Evolutionary conservation across 805 yeast genomes (phyloP).

Genomic region (Torulaspora quercuum): DNA sequence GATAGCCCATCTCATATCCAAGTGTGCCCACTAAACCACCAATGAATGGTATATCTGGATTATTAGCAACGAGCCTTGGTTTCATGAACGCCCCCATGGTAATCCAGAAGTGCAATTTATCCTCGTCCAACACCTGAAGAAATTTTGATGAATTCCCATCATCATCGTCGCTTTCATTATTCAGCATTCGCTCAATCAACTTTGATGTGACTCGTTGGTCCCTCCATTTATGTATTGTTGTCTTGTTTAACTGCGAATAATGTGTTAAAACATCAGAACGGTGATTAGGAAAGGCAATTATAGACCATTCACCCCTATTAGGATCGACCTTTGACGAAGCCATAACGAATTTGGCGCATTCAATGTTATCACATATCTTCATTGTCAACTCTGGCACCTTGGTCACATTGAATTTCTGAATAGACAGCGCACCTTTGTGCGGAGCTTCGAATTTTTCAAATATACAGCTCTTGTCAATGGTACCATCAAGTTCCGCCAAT

Average conservation of each 20-base stretch:
- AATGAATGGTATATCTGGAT: slow-evolving; percentile 61
- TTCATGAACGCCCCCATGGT: slow-evolving; percentile 32
- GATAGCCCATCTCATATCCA: slow-evolving; percentile 83
- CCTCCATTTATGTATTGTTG: slow-evolving; percentile 33
- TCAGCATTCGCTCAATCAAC: slow-evolving; percentile 3
- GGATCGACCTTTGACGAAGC: slow-evolving; percentile 59
- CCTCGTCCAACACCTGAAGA: slow-evolving; percentile 20
- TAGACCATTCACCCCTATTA: slow-evolving; percentile 70
- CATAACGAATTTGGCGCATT: slow-evolving; percentile 45
- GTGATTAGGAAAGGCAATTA: slow-evolving; percentile 65
- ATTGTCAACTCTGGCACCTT: slow-evolving; percentile 35
- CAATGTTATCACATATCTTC: slow-evolving; percentile 50
- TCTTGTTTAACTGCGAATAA: slow-evolving; percentile 47
- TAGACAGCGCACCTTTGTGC: slow-evolving; percentile 4
- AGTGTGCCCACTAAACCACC: slow-evolving; percentile 91
- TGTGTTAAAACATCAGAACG: slow-evolving; percentile 52
- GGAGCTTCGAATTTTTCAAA: slow-evolving; percentile 11
- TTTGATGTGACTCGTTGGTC: slow-evolving; percentile 18
- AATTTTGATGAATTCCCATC: slow-evolving; percentile 1
- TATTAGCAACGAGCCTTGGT: slow-evolving; percentile 13
- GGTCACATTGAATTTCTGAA: slow-evolving; percentile 15
- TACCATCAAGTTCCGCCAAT: slow-evolving; percentile 12
- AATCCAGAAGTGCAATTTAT: slow-evolving; percentile 30
- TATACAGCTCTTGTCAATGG: slow-evolving; percentile 31
- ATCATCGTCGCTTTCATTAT: not conserved